Base-by-base conservation (phyloP, 148 eudicot species). In the Hydrangea macrophylla region DNA sequence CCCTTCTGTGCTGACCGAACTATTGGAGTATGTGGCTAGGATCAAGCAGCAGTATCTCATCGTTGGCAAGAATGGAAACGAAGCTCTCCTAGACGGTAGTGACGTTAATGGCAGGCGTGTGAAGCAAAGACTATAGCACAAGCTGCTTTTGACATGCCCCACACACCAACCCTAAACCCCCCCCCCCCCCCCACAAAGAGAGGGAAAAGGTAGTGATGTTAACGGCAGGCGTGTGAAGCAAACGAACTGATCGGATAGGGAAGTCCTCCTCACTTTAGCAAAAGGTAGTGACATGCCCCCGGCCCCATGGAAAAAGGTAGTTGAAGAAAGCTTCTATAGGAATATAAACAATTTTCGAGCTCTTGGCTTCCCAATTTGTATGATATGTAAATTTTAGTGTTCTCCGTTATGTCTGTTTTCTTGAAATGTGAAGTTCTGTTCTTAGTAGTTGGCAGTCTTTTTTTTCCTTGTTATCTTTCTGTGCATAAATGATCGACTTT, bases 51-150 rank as follows among this genome's bases (percentile, higher is more conserved):
- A 94, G 71, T 85, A 90, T 2, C 67, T 79, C 27, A 59, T 63
- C 26, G 58, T 73, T 28, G 72, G 75, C 63, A 70, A 68, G 65
- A 79, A 67, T 64, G 81, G 81, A 62, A 87, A 70, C 42, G 96
- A 84, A 31, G 26, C 68, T 54, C 26, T 80, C 40, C 75, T 84
- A 0, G 96, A 90, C 50, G 96, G 98, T 15, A 74, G 82, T 27
- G 98, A 92, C 65, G 70, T 79, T 50, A 80, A 86, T 62, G 92
- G 96, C 32, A 86, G 98, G 71, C 80, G 98, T 37, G 96, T 92
- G 55, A 92, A 92, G 78, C 98, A 63, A 75, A 81, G 98, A 65
- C 65, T 78, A 31, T 71, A 55, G 39, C 61, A 32, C 62, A 58
- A 58, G 32, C 55, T n/a, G 53, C 22, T 48, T 48, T 35, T 8